Evolutionary conservation across 2,329 filamentous ascomycete species (phyloP).

Genomic region (Xylaria sp.): DNA sequence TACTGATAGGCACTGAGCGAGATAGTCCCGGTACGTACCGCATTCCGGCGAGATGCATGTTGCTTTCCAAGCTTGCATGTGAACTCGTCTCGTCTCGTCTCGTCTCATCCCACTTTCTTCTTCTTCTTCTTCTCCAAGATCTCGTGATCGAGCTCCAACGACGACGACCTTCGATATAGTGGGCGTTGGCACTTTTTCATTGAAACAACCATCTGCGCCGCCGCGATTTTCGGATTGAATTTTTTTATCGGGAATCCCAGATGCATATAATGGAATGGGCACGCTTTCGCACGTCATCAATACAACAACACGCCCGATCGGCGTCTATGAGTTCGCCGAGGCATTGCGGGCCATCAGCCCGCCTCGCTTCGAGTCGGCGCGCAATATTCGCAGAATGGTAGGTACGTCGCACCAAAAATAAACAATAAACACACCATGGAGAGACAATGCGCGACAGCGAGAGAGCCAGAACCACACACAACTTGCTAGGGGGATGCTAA

Average conservation of each 20-base stretch:
- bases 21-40: not conserved
- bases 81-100: not conserved
- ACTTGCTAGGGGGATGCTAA: not conserved
- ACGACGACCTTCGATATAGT: not conserved
- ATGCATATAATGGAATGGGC: conserved; percentile 37
- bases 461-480: no score
- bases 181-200: not conserved
- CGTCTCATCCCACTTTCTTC: not conserved
- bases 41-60: not conserved
- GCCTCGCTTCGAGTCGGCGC: conserved; percentile 44
- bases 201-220: not conserved
- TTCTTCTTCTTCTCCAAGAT: not conserved
- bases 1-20: conserved; percentile 14
- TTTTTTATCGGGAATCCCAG: not conserved
- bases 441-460: no score
- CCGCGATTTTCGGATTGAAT: not conserved
- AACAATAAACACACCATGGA: no score
- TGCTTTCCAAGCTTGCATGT: not conserved
- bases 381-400: conserved; percentile 36
- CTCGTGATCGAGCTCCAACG: not conserved
- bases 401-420: conserved; percentile 33
- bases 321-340: conserved; percentile 40
- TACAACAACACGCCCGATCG: conserved; percentile 37
- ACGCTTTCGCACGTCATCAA: conserved; percentile 37
- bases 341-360: conserved; percentile 46